phyloP scores from a whole-genome alignment of 1,284 basidiomycete species.

The Ustilago hordei region DNA sequence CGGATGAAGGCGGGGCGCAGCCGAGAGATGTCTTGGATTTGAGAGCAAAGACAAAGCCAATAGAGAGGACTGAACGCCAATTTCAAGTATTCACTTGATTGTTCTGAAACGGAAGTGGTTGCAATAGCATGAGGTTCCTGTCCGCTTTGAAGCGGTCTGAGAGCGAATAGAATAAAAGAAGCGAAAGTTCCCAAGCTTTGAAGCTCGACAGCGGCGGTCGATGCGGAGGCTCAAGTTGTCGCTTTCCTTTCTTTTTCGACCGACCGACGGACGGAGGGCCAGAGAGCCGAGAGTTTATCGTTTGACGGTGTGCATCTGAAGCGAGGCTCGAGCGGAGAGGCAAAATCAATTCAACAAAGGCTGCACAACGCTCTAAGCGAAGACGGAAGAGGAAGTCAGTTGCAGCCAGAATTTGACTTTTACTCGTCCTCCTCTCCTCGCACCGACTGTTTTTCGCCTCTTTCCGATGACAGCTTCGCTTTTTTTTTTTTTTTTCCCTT shows the following conservation, averaged over 20 bases:
- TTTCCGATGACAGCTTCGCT: too few species aligned
- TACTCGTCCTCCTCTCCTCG: neutral
- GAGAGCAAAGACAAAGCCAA: neutral
- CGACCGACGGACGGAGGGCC: neutral
- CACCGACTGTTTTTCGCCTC: neutral
- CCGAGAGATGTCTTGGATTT: slow-evolving; percentile 6
- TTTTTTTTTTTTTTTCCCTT: neutral
- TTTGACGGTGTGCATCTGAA: slow-evolving; percentile 3
- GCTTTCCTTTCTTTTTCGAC: neutral
- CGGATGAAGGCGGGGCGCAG: slow-evolving; percentile 7
- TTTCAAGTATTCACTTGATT: neutral
- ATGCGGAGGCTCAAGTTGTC: slow-evolving; percentile 6
- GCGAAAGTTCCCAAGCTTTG: too few species aligned
- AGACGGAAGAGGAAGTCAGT: slow-evolving; percentile 16
- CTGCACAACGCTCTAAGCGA: slow-evolving; percentile 9
- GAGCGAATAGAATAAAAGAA: slow-evolving; percentile 4
- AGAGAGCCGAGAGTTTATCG: slow-evolving; percentile 3
- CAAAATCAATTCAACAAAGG: neutral
- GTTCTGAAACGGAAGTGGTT: slow-evolving; percentile 1
- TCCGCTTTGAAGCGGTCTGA: neutral
- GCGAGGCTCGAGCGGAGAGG: slow-evolving; percentile 27
- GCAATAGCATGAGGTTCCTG: neutral
- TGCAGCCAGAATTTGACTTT: slow-evolving; percentile 3
- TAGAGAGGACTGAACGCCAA: slow-evolving; percentile 6
- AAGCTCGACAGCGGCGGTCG: neutral